Evolutionary conservation across 345 rosid genomes (phyloP).

Genomic region (Noccaea bulbosa): DNA sequence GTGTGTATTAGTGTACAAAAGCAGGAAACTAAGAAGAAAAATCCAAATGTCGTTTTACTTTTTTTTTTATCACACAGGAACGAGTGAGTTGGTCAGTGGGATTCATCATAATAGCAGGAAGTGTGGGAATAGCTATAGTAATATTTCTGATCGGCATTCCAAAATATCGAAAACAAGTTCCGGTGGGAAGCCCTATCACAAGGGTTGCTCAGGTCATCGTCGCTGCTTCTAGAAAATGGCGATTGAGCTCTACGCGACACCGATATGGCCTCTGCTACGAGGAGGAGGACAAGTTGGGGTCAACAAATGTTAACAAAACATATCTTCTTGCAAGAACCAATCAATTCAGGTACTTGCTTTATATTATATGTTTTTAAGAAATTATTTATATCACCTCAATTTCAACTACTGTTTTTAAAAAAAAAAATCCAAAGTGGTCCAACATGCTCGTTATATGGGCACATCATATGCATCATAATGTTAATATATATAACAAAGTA

Average conservation of each 20-base stretch:
- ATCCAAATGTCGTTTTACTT: not conserved
- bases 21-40: not conserved
- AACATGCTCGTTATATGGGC: constrained; percentile 32
- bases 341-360: constrained; percentile 62
- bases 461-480: constrained; percentile 38
- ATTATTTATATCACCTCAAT: not conserved
- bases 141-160: constrained; percentile 64
- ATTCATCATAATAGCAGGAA: constrained; percentile 58
- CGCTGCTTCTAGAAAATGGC: constrained; percentile 67
- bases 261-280: constrained; percentile 46
- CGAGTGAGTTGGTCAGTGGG: constrained; percentile 81
- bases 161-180: constrained; percentile 57
- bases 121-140: constrained; percentile 49
- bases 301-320: constrained; percentile 4
- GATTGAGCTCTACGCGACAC: constrained; percentile 47
- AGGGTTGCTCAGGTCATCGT: constrained; percentile 72
- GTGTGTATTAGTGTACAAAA: not conserved
- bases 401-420: not conserved
- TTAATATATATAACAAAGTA: constrained; percentile 21
- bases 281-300: constrained; percentile 30
- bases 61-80: constrained; percentile 48
- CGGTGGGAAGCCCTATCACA: constrained; percentile 74
- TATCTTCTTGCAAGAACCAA: constrained; percentile 52
- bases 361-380: not conserved
- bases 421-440: constrained; percentile 31